Evolutionary conservation across 2,329 filamentous ascomycete species (phyloP), one percentile per base, ranked within the genome.

Genomic region (Cytospora chrysosperma): DNA sequence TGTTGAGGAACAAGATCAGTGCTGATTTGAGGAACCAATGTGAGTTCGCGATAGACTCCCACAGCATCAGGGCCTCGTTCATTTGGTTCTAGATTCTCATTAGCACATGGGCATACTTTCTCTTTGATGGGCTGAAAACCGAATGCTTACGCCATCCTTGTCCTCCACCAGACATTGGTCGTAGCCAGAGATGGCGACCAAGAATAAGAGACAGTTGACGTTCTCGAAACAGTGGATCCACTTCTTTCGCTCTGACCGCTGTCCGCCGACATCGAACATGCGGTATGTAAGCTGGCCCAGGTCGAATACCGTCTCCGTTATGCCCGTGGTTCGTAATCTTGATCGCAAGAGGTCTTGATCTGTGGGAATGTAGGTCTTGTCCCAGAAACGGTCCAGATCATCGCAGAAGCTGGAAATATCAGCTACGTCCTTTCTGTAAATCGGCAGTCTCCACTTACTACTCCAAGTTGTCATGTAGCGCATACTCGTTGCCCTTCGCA

Each of bases 161-260:
- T 98, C 94, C 78, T 98, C 94, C 4, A 97, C 92, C 56, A 98
- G 80, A 72, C 93, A 96, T 76, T 98, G 95, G 74, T 98, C 94
- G 75, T 97, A 98, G 65, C 94, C 94, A 68, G 93, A 97, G 70
- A 98, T 93, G 55, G 94, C 93, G 59, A 97, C 94, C 69, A 98
- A 85, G 78, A 98, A 98, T 49, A 98, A 82, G 60, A 98, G 82
- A 69, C 92, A 93, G 72, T 95, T 93, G 67, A 97, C 93, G 68
- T 95, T 95, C 75, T 97, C 93, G 74, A 97, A 97, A 74, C 93
- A 95, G 75, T 97, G 93, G 67, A 97, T 96, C 93, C 93, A 97
- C 81, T 97, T 97, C 84, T 96, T 96, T 67, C 93, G 89, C 77
- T 97, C 93, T 30, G 93, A 96, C 70, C 93, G 84, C 75, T 97